Conservation (phyloP, 495 filamentous ascomycete genomes). For the Astrothelium subdiscretum region DNA sequence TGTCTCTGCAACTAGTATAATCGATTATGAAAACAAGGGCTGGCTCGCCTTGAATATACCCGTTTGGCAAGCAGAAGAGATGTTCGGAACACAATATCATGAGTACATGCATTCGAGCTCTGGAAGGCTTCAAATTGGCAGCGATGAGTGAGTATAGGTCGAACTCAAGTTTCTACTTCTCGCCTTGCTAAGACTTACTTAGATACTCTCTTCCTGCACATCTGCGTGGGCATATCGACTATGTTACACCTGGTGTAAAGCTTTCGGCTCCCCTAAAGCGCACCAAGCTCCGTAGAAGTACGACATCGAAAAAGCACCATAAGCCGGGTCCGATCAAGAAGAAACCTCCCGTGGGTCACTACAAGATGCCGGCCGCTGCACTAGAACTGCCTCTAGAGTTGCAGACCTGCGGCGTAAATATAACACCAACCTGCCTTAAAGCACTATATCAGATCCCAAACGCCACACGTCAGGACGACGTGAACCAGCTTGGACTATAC, state of each 20-base stretch:
- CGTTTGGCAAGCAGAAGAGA: slow-evolving; percentile 3
- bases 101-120: slow-evolving; percentile 7
- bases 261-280: slow-evolving; percentile 9
- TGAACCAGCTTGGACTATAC: slow-evolving; percentile 5
- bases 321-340: not conserved
- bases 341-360: not conserved
- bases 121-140: slow-evolving; percentile 1
- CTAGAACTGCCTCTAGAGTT: slow-evolving; percentile 1
- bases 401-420: slow-evolving; percentile 5
- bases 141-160: slow-evolving; percentile 2
- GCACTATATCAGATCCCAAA: slow-evolving; percentile 6
- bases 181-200: not conserved
- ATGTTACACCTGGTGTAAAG: slow-evolving; percentile 8
- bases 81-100: slow-evolving; percentile 10
- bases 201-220: slow-evolving; percentile 12
- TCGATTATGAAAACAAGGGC: slow-evolving; percentile 5
- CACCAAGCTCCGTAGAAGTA: not conserved
- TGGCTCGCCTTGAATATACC: slow-evolving; percentile 12
- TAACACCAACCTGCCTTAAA: slow-evolving; percentile 4
- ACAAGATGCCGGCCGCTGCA: slow-evolving; percentile 2
- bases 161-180: not conserved
- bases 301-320: not conserved
- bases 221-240: slow-evolving; percentile 11
- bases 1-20: not conserved
- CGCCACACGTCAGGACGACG: not conserved